Conservation (phyloP, 768 basidiomycete genomes). For the Tulasnella sp. region DNA sequence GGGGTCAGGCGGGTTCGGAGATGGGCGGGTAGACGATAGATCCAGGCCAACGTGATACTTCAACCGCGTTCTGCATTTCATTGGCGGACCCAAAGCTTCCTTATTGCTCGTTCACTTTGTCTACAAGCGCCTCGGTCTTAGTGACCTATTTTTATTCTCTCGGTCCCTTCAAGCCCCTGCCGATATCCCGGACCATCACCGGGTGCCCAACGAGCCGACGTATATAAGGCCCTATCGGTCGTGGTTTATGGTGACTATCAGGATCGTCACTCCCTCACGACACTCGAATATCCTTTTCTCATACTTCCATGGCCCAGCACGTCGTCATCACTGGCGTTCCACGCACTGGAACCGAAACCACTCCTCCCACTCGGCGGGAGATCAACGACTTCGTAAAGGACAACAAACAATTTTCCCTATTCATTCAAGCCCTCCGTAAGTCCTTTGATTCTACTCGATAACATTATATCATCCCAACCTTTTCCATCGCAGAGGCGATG, state of each 20-base stretch:
- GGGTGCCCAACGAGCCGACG: background rate
- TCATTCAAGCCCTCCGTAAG: slow-evolving; percentile 50
- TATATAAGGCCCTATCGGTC: background rate
- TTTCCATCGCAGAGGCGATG: background rate
- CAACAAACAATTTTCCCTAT: slow-evolving; percentile 48
- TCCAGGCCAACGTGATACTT: background rate
- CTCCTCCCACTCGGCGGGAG: slow-evolving; percentile 40
- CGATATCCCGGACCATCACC: background rate
- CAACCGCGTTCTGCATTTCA: background rate
- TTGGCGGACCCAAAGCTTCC: background rate
- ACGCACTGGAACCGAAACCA: background rate
- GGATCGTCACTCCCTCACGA: background rate
- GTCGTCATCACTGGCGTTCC: slow-evolving; percentile 17
- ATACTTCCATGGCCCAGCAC: slow-evolving; percentile 13
- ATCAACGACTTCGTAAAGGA: slow-evolving; percentile 46
- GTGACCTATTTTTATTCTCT: background rate
- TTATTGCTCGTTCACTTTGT: background rate
- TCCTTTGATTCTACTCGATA: background rate
- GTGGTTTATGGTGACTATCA: background rate
- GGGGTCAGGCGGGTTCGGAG: background rate
- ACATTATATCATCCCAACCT: background rate
- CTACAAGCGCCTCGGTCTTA: background rate
- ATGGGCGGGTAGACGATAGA: background rate
- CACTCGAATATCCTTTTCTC: background rate
- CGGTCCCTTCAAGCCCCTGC: background rate